Evolutionary conservation across 208 protist species (phyloP).

Genomic region (Polymyxa betae): DNA sequence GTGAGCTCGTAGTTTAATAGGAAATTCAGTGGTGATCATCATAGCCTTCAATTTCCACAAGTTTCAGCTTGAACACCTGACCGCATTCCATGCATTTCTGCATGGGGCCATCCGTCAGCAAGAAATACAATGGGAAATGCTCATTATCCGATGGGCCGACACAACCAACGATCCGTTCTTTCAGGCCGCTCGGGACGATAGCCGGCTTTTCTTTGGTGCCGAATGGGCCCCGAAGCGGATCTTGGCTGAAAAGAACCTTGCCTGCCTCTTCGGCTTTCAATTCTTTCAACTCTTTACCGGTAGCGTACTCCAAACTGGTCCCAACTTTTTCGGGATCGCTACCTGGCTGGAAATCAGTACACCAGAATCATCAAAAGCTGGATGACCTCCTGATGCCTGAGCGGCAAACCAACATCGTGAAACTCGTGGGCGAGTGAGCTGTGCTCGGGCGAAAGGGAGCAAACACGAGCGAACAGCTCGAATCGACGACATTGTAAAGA

Average conservation of each 20-base stretch:
- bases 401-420: too few relatives aligned
- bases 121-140: conserved; percentile 39
- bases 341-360: too few relatives aligned
- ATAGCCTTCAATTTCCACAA: not conserved
- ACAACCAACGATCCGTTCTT: conserved; percentile 59
- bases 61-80: conserved; percentile 43
- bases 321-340: too few relatives aligned
- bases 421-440: too few relatives aligned
- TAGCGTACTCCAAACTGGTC: conserved; percentile 40
- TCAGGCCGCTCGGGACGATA: conserved; percentile 31
- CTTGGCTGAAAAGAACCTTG: conserved; percentile 43
- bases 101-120: conserved; percentile 47
- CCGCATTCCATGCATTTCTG: conserved; percentile 41
- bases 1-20: not conserved
- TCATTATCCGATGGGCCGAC: conserved; percentile 44
- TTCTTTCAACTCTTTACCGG: conserved; percentile 27
- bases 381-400: too few relatives aligned
- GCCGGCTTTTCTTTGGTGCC: conserved; percentile 44
- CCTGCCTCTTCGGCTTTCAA: conserved; percentile 30
- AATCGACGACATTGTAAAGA: too few relatives aligned
- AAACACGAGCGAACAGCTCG: too few relatives aligned
- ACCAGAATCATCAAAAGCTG: too few relatives aligned
- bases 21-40: not conserved
- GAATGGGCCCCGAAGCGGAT: conserved; percentile 55
- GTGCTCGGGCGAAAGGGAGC: too few relatives aligned